Base-by-base conservation (phyloP, 2,329 filamentous ascomycete genomes). In the Hypoxylon sp. region DNA sequence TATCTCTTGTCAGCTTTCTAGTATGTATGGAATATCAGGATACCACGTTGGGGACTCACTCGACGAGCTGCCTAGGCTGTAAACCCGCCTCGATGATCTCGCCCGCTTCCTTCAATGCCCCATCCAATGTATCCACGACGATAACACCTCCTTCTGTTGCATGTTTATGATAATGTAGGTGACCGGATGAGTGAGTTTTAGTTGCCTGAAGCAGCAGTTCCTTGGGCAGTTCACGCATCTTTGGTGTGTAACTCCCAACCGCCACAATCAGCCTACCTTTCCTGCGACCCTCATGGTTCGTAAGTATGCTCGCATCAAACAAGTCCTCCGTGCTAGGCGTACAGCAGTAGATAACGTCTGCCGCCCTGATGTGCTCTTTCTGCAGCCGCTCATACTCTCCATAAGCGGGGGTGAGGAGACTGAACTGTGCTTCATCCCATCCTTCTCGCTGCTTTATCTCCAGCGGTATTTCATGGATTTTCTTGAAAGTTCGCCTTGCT, bases 291-390 rank as follows among this genome's bases (percentile, higher is more conserved):
- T 92, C 90, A 5, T 87, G 85, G 61, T 86, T 91, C 0, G 92
- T 97, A 55, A 98, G 83, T 67, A 92, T 89, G 10, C 85, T 78
- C 9, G 82, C 84, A 56, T 94, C 91, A 75, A 98, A 98, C 1
- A 98, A 82, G 0, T 92, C 91, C 34, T 86, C 83, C 0, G 85
- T 86, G 0, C 90, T 91, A 0, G 94, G 93, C 1, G 94, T 97
- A 71, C 93, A 97, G 81, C 93, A 95, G 81, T 97, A 96, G 38
- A 98, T 91, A 9, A 92, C 91, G 74, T 96, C 93, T 0, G 92
- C 88, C 7, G 87, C 87, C 38, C 89, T 83, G 55, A 98, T 83
- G 53, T 93, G 88, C 38, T 91, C 87, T 74, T 91, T 90, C 36
- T 94, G 80, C 19, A 96, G 82, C 1, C 93, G 80, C 6, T 83